Evolutionary conservation across 495 filamentous ascomycete species (phyloP).

Genomic region (Lasiosphaeria miniovina): DNA sequence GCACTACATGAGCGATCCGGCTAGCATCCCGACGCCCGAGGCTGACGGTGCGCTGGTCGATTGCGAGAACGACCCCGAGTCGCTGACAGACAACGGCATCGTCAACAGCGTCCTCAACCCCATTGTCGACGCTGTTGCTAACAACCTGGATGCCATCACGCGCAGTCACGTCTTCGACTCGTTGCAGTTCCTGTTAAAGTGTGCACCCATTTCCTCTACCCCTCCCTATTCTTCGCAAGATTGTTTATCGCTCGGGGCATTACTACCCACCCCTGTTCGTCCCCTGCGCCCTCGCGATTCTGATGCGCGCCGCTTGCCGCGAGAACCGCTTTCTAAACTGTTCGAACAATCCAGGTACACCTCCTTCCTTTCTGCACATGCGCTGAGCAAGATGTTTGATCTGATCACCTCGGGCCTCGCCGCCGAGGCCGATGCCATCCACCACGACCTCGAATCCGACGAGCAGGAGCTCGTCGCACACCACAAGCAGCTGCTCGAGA

Average conservation of each 20-base stretch:
- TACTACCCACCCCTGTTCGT: slow-evolving; percentile 12
- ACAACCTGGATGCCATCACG: slow-evolving; percentile 82
- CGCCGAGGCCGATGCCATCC: slow-evolving; percentile 81
- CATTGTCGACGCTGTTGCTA: slow-evolving; percentile 90
- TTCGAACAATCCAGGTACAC: slow-evolving; percentile 74
- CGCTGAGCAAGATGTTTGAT: slow-evolving; percentile 90
- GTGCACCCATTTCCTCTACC: slow-evolving; percentile 60
- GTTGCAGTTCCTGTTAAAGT: slow-evolving; percentile 95
- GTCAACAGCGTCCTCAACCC: slow-evolving; percentile 85
- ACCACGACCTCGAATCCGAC: slow-evolving; percentile 84
- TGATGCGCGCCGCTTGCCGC: slow-evolving; percentile 10
- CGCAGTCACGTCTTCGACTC: slow-evolving; percentile 81
- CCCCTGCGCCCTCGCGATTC: slow-evolving; percentile 11
- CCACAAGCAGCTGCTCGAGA: slow-evolving; percentile 88
- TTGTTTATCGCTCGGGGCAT: slow-evolving; percentile 8
- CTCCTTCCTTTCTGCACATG: slow-evolving; percentile 72
- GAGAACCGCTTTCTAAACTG: slow-evolving; percentile 55
- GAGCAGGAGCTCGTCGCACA: slow-evolving; percentile 81
- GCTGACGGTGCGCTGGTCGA: slow-evolving; percentile 82
- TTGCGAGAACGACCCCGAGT: slow-evolving; percentile 87
- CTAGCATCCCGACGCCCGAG: slow-evolving; percentile 77
- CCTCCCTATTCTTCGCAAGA: slow-evolving; percentile 6
- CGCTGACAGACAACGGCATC: slow-evolving; percentile 65
- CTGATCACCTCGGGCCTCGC: slow-evolving; percentile 89
- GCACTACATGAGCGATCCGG: slow-evolving; percentile 89